Base-by-base conservation (phyloP, 1,284 basidiomycete species). In the Agaricales sp. region DNA sequence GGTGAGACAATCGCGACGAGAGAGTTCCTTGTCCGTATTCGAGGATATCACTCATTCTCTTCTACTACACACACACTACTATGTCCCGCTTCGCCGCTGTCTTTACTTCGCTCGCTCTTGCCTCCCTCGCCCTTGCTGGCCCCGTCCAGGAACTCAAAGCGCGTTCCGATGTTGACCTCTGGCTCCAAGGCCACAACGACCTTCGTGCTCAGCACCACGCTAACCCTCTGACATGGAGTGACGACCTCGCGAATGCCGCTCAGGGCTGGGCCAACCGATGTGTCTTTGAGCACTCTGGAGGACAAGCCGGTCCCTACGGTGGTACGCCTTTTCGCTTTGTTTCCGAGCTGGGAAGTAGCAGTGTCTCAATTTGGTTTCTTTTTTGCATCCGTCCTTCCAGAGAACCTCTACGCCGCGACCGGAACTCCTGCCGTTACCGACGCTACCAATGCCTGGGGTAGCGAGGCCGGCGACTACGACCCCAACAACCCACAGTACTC, bases 381-480 rank as follows among this genome's bases (percentile, higher is more conserved):
- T 37, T n/a, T n/a, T n/a, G n/a, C n/a, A n/a, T n/a, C n/a, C n/a
- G n/a, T n/a, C n/a, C n/a, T n/a, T n/a, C n/a, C 60, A 72, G 73
- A 77, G 59, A 75, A 77, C 54, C 59, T 75, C 20, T 70, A 74
- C 37, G 72, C 73, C 26, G 73, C 73, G 4, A 70, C 72, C 3
- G 70, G 70, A 46, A 55, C 51, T 16, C 6, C 19, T 6, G 39
- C 8, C 39, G 55, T 54, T 23, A 68, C 73, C 48, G 50, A 55
- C 1, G 73, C 67, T 14, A 56, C 75, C 35, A 57, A 64, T 50
- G 56, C 59, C 0, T 77, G 74, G 74, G 65, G 67, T 2, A 60
- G 63, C 49, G 74, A 77, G 67, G 68, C 52, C 22, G 57, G 62
- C 1, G 48, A 70, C 25, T 76, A 73, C 57, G 52, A 71, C 50